phyloP scores from a whole-genome alignment of 1,284 basidiomycete genomes.

The Ustilago xerochloae region DNA sequence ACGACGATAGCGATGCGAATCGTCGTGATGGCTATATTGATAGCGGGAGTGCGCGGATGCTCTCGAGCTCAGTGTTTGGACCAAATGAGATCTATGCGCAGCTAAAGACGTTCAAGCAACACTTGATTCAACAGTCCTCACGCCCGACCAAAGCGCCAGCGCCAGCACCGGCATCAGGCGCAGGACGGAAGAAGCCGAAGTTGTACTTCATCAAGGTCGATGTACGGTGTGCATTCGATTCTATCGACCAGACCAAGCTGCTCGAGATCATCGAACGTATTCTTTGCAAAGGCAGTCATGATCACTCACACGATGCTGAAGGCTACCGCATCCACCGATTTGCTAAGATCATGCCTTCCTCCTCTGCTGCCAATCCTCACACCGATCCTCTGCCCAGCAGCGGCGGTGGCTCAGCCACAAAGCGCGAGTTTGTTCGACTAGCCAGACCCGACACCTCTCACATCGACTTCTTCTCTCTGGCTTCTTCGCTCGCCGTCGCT shows the following conservation, averaged over 20 bases:
- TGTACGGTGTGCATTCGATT: constrained; percentile 94
- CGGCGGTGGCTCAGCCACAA: no score
- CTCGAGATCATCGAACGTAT: constrained; percentile 79
- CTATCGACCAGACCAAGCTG: constrained; percentile 88
- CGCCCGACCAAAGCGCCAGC: neutral
- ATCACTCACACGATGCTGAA: constrained; percentile 3
- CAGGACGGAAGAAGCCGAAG: constrained; percentile 3
- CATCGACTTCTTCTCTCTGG: constrained; percentile 77
- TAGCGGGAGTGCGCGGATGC: neutral
- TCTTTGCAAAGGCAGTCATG: constrained; percentile 58
- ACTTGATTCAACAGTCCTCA: neutral
- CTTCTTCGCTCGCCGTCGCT: constrained; percentile 70
- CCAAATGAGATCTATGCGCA: constrained; percentile 69
- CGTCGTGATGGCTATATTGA: neutral
- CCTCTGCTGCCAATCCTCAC: neutral
- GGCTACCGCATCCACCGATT: constrained; percentile 61
- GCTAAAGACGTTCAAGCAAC: constrained; percentile 45
- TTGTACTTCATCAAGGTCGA: constrained; percentile 96
- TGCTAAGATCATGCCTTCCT: constrained; percentile 46
- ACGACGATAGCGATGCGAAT: neutral
- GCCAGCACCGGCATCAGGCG: neutral
- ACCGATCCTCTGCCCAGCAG: no score
- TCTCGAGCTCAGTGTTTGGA: constrained; percentile 59
- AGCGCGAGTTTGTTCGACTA: constrained; percentile 38
- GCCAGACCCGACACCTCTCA: constrained; percentile 74